Percentiles rank a stretch among this genome's conserved stretches.
phyloP scores from a whole-genome alignment of 2,329 filamentous ascomycete species.

The Pezicula rhizophila region DNA sequence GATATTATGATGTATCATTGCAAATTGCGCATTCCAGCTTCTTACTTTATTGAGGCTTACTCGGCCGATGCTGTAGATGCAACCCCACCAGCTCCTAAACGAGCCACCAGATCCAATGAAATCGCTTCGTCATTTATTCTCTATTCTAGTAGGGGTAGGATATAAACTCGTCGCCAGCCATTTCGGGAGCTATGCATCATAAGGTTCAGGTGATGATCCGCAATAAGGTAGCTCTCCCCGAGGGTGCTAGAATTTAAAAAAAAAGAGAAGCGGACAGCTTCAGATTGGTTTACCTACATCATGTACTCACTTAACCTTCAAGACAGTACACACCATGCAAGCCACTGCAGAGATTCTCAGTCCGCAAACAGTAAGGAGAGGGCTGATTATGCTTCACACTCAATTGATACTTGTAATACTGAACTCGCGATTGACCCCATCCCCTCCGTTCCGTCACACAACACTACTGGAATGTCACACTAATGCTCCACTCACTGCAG shows the following conservation, averaged over 20 bases:
- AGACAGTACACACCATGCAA: not conserved
- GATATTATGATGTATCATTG: not conserved
- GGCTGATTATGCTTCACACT: not conserved
- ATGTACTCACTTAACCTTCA: not conserved
- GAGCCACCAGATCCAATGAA: too few relatives aligned
- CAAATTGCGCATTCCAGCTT: not conserved
- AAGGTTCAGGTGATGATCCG: conserved; percentile 7
- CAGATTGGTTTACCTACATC: not conserved
- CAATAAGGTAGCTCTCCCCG: conserved; percentile 1
- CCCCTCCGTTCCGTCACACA: too few relatives aligned
- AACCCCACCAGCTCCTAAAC: too few relatives aligned
- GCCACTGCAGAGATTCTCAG: not conserved
- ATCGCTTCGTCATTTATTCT: too few relatives aligned
- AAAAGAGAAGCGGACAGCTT: not conserved
- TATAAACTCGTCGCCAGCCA: too few relatives aligned
- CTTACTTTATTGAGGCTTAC: too few relatives aligned
- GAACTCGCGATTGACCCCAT: too few relatives aligned
- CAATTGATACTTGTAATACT: too few relatives aligned
- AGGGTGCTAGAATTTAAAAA: not conserved
- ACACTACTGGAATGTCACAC: not conserved
- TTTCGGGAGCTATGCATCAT: not conserved
- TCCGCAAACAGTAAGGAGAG: not conserved
- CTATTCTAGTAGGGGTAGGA: too few relatives aligned
- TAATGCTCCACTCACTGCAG: conserved; percentile 1
- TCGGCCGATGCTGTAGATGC: too few relatives aligned